Conservation (phyloP, 257 asterid species). For the Cinchona pubescens region DNA sequence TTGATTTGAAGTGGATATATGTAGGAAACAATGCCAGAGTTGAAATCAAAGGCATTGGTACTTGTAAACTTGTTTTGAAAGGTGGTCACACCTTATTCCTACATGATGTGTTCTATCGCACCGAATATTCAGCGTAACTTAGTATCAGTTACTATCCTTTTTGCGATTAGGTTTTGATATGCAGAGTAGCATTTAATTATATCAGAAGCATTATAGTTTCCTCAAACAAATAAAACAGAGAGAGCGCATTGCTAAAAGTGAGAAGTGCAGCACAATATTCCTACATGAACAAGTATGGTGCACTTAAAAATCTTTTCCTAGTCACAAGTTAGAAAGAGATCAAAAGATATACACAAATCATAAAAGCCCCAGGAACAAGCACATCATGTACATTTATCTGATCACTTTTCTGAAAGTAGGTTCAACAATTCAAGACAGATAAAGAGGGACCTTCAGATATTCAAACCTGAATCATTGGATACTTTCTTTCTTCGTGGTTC, state of each 20-base stretch:
- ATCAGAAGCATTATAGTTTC: background rate
- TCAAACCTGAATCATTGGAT: constrained; percentile 68
- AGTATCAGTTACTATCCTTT: too few relatives aligned
- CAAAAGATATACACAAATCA: background rate
- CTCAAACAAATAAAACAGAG: background rate
- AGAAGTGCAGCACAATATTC: background rate
- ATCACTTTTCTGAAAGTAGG: background rate
- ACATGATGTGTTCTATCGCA: too few relatives aligned
- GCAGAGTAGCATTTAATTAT: too few relatives aligned
- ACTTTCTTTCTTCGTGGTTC: constrained; percentile 54
- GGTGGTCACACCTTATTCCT: too few relatives aligned
- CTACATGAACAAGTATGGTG: background rate
- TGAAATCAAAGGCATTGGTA: too few relatives aligned
- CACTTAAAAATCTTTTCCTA: background rate
- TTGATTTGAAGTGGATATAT: too few relatives aligned
- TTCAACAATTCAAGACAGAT: constrained; percentile 10
- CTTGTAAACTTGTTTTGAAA: too few relatives aligned
- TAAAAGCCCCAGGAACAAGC: background rate
- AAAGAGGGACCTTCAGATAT: constrained; percentile 3
- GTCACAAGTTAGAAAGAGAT: background rate
- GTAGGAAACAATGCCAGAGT: too few relatives aligned
- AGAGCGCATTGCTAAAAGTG: background rate
- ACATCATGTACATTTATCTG: background rate
- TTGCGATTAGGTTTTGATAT: too few relatives aligned
- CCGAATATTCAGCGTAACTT: too few relatives aligned